A percentile compares a stretch with the other conserved stretches of the same genome.
These are phyloP conservation scores for Parmales sp. DNA, from an alignment of 108 stramenopile genomes.

Conservation along the genomic window DNA sequence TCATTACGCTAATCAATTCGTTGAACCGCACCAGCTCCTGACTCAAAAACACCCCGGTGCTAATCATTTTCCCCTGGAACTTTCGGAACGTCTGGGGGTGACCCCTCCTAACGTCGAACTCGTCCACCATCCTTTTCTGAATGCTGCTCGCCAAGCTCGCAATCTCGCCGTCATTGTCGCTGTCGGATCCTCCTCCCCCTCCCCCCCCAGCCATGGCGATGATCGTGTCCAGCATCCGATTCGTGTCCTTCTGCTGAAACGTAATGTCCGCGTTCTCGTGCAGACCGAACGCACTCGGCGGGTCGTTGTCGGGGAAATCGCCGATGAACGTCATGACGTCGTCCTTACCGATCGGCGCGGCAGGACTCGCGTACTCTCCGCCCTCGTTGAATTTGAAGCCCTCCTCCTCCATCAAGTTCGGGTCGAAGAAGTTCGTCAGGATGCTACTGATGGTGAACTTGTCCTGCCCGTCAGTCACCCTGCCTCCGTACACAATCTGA, in stretches of 20 bases:
- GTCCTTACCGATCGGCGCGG: background rate
- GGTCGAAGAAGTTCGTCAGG: conserved; percentile 31
- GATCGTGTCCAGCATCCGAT: conserved; percentile 26
- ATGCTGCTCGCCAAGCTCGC: conserved; percentile 32
- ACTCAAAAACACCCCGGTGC: conserved; percentile 51
- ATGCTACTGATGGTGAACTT: conserved; percentile 34
- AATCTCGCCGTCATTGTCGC: conserved; percentile 31
- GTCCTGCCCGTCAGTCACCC: conserved; percentile 59
- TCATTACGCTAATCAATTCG: conserved; percentile 16
- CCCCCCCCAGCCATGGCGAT: conserved; percentile 36
- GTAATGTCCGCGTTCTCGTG: conserved; percentile 55
- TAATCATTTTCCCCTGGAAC: conserved; percentile 17
- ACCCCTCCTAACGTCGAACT: conserved; percentile 15
- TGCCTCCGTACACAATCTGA: conserved; percentile 58
- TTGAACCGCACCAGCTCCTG: conserved; percentile 57
- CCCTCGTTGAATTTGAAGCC: background rate
- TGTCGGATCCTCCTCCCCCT: conserved; percentile 20
- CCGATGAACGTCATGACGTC: conserved; percentile 42
- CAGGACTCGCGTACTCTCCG: background rate
- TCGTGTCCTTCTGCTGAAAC: conserved; percentile 44
- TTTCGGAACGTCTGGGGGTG: conserved; percentile 9
- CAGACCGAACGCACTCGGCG: conserved; percentile 50
- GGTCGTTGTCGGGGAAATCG: conserved; percentile 18
- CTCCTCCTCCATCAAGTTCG: conserved; percentile 24
- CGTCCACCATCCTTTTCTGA: conserved; percentile 25